Base-by-base conservation (phyloP, 2,329 filamentous ascomycete genomes). In the Arthrobotrys iridis region DNA sequence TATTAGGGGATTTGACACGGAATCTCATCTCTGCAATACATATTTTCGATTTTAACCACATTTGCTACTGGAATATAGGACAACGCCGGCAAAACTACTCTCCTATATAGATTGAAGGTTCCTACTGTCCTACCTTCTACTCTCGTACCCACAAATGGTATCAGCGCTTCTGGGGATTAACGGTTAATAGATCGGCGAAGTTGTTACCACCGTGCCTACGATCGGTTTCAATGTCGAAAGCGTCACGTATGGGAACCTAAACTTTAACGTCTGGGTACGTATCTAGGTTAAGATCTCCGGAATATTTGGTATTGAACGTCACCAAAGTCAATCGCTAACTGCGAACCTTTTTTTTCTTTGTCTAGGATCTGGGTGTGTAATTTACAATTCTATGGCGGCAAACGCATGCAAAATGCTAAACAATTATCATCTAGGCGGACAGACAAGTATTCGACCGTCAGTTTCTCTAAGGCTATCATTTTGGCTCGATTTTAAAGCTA, bases 141-240 rank as follows among this genome's bases (percentile, higher is more conserved):
- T 6, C 22, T 46, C 22, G 10, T 37, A 6, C 26, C 30, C 24
- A 20, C 15, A 33, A 30, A 3, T 13, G 28, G 6, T 64, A 26
- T 52, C 6, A 15, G 15, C 10, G 7, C 20, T 1, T 13, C 11
- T 7, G 5, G 6, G 15, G 10, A 13, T 40, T 50, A 41, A 55
- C 30, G 11, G 15, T 8, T 18, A 73, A 76, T 82, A 97, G 93
- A 96, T 99, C 81, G 95, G 95, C 82, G 95, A 99, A 83, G 95
- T 99, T 46, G 95, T 99, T 79, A 98, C 95, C 77, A 99, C 95
- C 80, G 98, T 98, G 86, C 95, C 95, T 18, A 99, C 95, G 64
- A 98, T 99, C 83, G 95, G 95, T 76, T 99, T 99, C 87, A 99
- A 99, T 83, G 95, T 99, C 80, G 95, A 99, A 84, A 97, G 93